phyloP scores from a whole-genome alignment of 305 asterid genomes.

The Solanum aculeatissimum region DNA sequence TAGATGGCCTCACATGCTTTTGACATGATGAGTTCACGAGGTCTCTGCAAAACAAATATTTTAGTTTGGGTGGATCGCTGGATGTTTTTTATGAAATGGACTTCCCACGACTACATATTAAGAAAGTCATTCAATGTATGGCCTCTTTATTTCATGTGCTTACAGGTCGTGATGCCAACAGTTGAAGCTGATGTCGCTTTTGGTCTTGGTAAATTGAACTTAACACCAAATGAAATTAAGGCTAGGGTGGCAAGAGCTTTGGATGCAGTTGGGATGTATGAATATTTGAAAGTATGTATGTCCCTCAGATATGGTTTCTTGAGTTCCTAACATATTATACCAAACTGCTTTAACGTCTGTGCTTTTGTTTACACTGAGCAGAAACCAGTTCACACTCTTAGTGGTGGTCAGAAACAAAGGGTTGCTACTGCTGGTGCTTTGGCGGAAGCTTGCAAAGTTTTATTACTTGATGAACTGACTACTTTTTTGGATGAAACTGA shows the following conservation, averaged over 20 bases:
- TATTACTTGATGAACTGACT: constrained; percentile 95
- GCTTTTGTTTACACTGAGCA: constrained; percentile 8
- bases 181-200: constrained; percentile 97
- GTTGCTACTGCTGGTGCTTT: constrained; percentile 98
- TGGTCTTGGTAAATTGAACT: constrained; percentile 68
- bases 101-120: background rate
- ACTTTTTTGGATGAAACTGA: constrained; percentile 90
- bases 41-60: background rate
- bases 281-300: constrained; percentile 73
- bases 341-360: background rate
- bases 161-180: constrained; percentile 98
- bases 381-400: constrained; percentile 95
- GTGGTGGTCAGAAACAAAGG: constrained; percentile 99
- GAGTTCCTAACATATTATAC: background rate
- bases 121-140: background rate
- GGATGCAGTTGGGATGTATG: constrained; percentile 78
- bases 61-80: background rate
- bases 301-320: background rate
- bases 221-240: constrained; percentile 39
- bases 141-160: background rate
- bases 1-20: background rate
- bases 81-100: background rate
- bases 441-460: constrained; percentile 82
- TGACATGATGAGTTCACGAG: background rate
- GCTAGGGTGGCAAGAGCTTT: constrained; percentile 71